These are phyloP conservation scores for Acanthamoeba pearcei DNA, from an alignment of 208 protist genomes.

Conservation along the genomic window DNA sequence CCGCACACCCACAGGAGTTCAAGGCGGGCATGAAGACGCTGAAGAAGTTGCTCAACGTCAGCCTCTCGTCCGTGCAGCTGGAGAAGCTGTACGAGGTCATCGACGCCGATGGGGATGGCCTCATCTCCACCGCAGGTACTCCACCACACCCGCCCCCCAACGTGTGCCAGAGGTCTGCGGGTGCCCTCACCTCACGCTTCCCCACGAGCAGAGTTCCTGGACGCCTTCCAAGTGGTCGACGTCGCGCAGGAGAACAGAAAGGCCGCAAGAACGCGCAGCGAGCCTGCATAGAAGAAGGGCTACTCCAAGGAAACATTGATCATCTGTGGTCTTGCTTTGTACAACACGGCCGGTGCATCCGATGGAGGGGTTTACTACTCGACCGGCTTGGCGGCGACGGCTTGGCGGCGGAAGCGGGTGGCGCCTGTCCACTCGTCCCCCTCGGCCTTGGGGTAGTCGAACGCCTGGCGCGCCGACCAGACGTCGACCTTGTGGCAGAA, in stretches of 20 bases:
- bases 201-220: conserved; percentile 10
- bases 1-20: background rate
- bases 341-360: too few relatives aligned
- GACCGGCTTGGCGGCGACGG: background rate
- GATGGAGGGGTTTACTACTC: background rate
- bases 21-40: conserved; percentile 61
- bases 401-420: background rate
- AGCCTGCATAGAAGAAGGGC: background rate
- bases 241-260: background rate
- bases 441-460: conserved; percentile 20
- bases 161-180: background rate
- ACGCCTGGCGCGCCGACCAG: background rate
- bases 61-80: conserved; percentile 38
- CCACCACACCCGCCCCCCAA: background rate
- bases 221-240: conserved; percentile 56
- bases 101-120: conserved; percentile 4
- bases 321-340: too few relatives aligned
- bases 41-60: conserved; percentile 57
- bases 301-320: too few relatives aligned
- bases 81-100: conserved; percentile 62
- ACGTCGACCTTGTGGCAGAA: conserved; percentile 45
- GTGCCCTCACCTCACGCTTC: background rate
- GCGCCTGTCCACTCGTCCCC: conserved; percentile 29
- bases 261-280: background rate
- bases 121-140: conserved; percentile 31